Evolutionary conservation across 805 yeast species (phyloP), one percentile per base, ranked within the genome.

Genomic region (Maudiozyma serrabonitensis): DNA sequence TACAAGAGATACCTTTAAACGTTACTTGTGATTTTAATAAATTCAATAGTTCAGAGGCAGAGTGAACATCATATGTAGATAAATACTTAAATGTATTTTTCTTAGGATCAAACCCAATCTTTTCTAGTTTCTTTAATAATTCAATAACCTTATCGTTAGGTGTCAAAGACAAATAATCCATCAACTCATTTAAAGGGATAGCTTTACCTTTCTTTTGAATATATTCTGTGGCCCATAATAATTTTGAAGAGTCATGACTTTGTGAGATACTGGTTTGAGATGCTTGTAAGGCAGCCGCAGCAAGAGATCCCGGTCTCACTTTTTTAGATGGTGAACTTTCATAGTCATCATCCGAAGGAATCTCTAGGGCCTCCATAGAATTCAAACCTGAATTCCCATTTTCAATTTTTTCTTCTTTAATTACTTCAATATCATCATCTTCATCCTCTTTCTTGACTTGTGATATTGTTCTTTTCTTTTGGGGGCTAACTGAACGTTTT

Each of bases 201-300:
- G 96, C 88, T 23, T 74, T 67, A 55, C 87, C 95, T 50, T 69
- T 63, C 68, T 67, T 69, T 60, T 88, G 90, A 52, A 93, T 81
- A 63, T 81, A 86, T 63, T 93, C 98, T 18, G 93, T 93, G 1
- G 98, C 97, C 63, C 89, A 79, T 60, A 87, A 82, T 48, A 93
- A 74, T 63, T 88, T 87, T 4, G 97, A 90, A 4, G 95, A 86
- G 50, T 84, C 75, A 63, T 87, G 95, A 45, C 63, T 58, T 50
- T 59, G 57, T 3, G 64, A 59, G 15, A 62, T 58, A 47, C 56
- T 62, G 11, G 59, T 51, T 38, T 62, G 66, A n/a, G 55, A 54
- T 1, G 62, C 60, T 46, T 60, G 63, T 34, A 61, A 51, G 3
- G 65, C 66, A 31, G 61, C 62, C 16, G 66, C 66, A 6, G 66